These are phyloP conservation scores for Apiotrichum laibachii DNA, from an alignment of 1,284 basidiomycete species.

Conservation along the genomic window DNA sequence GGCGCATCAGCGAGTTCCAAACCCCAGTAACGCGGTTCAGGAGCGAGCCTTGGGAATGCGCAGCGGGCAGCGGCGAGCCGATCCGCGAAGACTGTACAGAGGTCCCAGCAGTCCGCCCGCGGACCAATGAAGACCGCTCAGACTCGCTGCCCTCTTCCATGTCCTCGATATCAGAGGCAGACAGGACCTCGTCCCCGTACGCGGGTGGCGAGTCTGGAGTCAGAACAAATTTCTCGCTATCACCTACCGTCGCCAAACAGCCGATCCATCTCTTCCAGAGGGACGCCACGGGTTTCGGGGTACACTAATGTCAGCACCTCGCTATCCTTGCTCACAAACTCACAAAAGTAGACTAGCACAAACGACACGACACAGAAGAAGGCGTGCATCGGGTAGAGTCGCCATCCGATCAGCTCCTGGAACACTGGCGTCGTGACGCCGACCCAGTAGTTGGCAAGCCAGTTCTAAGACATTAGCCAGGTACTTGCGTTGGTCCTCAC, in stretches of 20 bases:
- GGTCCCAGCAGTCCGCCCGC: slow-evolving; percentile 34
- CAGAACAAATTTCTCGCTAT: neutral
- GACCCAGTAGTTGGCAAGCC: slow-evolving; percentile 66
- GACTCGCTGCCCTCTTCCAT: slow-evolving; percentile 51
- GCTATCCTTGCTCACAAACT: neutral
- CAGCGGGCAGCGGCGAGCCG: slow-evolving; percentile 30
- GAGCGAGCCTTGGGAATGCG: slow-evolving; percentile 35
- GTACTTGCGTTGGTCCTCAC: slow-evolving; percentile 35
- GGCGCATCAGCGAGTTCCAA: slow-evolving; percentile 56
- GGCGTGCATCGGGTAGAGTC: slow-evolving; percentile 92
- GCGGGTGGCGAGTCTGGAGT: slow-evolving; percentile 5
- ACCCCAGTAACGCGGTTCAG: slow-evolving; percentile 50
- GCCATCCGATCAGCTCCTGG: slow-evolving; percentile 87
- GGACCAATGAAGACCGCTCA: slow-evolving; percentile 62
- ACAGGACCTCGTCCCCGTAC: slow-evolving; percentile 21
- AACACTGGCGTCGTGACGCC: slow-evolving; percentile 85
- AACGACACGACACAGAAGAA: slow-evolving; percentile 90
- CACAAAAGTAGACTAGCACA: slow-evolving; percentile 57
- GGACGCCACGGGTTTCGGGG: slow-evolving; percentile 57
- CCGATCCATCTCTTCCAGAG: slow-evolving; percentile 57
- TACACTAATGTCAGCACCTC: slow-evolving; percentile 35
- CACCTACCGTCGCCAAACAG: slow-evolving; percentile 41
- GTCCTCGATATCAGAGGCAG: slow-evolving; percentile 5
- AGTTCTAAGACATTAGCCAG: slow-evolving; percentile 51
- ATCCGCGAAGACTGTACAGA: slow-evolving; percentile 38